These are phyloP conservation scores for Saccharata proteae DNA, from an alignment of 2,329 filamentous ascomycete species.

Conservation along the genomic window DNA sequence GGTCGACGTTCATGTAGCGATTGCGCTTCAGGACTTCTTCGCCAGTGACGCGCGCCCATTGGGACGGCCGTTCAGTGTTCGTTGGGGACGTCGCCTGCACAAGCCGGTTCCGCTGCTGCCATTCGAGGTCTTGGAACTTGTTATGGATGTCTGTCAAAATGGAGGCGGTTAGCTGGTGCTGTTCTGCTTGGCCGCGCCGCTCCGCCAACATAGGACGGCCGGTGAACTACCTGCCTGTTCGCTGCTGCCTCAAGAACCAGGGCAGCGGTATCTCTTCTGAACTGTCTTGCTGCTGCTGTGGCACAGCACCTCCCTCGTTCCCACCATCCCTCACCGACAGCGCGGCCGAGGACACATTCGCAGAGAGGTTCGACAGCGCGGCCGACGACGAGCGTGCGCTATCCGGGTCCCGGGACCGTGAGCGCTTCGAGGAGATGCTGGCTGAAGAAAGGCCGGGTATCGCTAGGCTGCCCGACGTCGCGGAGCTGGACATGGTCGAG, in stretches of 20 bases:
- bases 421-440: conserved; percentile 25
- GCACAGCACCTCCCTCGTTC: no score
- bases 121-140: conserved; percentile 51
- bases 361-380: conserved; percentile 15
- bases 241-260: conserved; percentile 38
- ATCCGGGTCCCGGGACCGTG: conserved; percentile 26
- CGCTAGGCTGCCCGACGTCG: conserved; percentile 12
- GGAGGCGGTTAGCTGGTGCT: conserved; percentile 5
- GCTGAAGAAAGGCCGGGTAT: conserved; percentile 16
- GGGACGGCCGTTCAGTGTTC: conserved; percentile 30
- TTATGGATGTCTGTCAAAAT: conserved; percentile 38
- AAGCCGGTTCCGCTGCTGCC: conserved; percentile 45
- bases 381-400: conserved; percentile 20
- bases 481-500: conserved; percentile 14
- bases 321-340: conserved; percentile 13
- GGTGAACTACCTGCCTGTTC: conserved; percentile 36
- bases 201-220: conserved; percentile 5
- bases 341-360: conserved; percentile 12
- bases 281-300: not conserved
- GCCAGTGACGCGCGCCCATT: conserved; percentile 47
- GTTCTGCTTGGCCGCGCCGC: conserved; percentile 10
- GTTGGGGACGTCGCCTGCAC: conserved; percentile 24
- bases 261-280: conserved; percentile 5
- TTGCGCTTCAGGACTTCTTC: conserved; percentile 54
- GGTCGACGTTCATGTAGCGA: conserved; percentile 80